These are phyloP conservation scores for Didymella glomerata DNA, from an alignment of 2,329 filamentous ascomycete genomes.

Conservation along the genomic window DNA sequence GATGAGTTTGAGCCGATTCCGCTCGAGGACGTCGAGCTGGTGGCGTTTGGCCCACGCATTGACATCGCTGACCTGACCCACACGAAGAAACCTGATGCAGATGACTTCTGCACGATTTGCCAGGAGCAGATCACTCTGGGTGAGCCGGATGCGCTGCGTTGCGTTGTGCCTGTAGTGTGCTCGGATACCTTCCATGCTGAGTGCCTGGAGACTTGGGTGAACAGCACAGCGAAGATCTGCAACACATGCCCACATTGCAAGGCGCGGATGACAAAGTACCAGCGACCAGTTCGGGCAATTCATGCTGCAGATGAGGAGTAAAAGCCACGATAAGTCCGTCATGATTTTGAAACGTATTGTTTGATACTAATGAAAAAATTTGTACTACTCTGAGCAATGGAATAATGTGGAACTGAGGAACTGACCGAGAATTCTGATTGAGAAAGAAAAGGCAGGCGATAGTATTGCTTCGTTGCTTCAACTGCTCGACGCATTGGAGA, in stretches of 20 bases:
- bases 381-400: too few species aligned
- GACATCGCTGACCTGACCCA: neutral
- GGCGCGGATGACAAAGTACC: neutral
- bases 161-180: neutral
- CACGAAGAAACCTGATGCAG: neutral
- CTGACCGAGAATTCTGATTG: too few species aligned
- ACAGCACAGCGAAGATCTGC: neutral
- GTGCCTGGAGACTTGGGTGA: conserved; percentile 10
- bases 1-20: neutral
- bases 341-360: neutral
- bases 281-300: neutral
- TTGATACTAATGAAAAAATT: neutral
- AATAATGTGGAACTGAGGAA: neutral
- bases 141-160: neutral
- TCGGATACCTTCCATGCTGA: conserved; percentile 3
- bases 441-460: too few species aligned
- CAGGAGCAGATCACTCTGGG: neutral
- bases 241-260: conserved; percentile 6
- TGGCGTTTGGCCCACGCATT: neutral
- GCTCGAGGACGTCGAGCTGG: neutral
- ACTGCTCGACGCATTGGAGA: neutral
- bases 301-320: neutral
- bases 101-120: conserved; percentile 9
- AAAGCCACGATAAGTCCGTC: too few species aligned
- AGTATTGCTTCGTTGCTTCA: neutral